A percentile compares a stretch with the other conserved stretches of the same genome.
phyloP scores from a whole-genome alignment of 805 yeast species.

The Cyberlindnera saturnus region DNA sequence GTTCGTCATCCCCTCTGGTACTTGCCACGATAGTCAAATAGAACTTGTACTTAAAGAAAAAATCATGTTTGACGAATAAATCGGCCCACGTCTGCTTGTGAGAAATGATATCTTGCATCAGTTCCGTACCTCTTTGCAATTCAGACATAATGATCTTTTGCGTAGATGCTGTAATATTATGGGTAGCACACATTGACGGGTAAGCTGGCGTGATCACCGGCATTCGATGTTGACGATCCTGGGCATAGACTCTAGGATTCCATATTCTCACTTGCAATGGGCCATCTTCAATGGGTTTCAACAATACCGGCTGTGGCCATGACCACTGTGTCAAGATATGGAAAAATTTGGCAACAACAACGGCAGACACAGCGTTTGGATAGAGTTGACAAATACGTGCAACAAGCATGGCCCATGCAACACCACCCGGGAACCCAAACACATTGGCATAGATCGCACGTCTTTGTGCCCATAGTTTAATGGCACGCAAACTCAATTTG shows the following conservation, averaged over 20 bases:
- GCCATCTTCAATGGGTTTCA: conserved; percentile 94
- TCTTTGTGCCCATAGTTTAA: conserved; percentile 95
- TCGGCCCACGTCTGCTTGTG: conserved; percentile 71
- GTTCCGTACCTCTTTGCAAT: conserved; percentile 64
- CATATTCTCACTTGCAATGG: conserved; percentile 94
- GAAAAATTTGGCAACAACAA: conserved; percentile 85
- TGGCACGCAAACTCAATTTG: conserved; percentile 86
- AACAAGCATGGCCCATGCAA: conserved; percentile 99
- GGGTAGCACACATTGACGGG: conserved; percentile 99
- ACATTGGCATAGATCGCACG: conserved; percentile 92
- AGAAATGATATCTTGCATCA: conserved; percentile 59
- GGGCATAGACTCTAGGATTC: conserved; percentile 90
- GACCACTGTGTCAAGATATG: conserved; percentile 83
- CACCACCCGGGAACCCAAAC: conserved; percentile 98
- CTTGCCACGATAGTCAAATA: conserved; percentile 79
- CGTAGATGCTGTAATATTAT: conserved; percentile 86
- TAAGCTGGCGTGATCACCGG: conserved; percentile 98
- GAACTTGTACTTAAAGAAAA: conserved; percentile 78
- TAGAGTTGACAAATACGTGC: conserved; percentile 95
- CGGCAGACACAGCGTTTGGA: conserved; percentile 93
- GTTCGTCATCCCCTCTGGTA: conserved; percentile 68
- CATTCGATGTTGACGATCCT: conserved; percentile 88
- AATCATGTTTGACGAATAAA: conserved; percentile 71
- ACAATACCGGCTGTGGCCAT: conserved; percentile 97
- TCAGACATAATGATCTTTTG: conserved; percentile 78